A percentile compares a stretch with the other conserved stretches of the same genome.
phyloP scores from a whole-genome alignment of 306 rosid species.

The Begonia masoniana region DNA sequence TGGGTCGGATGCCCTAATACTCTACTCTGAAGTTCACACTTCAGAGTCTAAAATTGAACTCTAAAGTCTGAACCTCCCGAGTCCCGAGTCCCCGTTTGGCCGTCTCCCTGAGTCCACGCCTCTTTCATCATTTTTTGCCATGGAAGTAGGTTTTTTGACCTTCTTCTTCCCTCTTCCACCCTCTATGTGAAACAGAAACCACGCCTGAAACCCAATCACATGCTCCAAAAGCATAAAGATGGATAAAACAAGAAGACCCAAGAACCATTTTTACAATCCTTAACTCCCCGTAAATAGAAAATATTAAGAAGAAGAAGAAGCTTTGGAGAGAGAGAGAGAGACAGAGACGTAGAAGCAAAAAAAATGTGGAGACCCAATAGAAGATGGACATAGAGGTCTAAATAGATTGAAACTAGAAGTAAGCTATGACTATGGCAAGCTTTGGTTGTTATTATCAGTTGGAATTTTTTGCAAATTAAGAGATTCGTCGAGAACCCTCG shows the following conservation, averaged over 20 bases:
- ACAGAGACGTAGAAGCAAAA: background rate
- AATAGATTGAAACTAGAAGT: background rate
- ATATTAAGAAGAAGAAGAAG: no score
- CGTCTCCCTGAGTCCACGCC: background rate
- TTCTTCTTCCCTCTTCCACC: background rate
- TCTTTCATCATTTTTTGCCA: background rate
- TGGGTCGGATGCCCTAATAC: no score
- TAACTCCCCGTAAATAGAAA: background rate
- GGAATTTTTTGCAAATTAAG: background rate
- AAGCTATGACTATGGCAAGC: background rate
- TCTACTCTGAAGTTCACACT: no score
- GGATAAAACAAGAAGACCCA: background rate
- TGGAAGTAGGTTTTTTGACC: background rate
- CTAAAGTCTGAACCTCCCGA: no score
- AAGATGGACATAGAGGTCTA: background rate
- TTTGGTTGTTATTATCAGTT: background rate
- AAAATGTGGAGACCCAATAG: background rate
- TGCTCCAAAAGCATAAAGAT: background rate
- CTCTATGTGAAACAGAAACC: background rate
- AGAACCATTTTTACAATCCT: background rate
- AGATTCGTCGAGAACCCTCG: slow-evolving; percentile 4
- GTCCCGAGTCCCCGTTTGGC: no score
- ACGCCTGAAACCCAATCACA: background rate
- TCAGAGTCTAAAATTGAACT: no score
- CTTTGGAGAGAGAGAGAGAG: no score